These are phyloP conservation scores for Dipteronia sinensis DNA, from an alignment of 345 rosid species.

Conservation along the genomic window DNA sequence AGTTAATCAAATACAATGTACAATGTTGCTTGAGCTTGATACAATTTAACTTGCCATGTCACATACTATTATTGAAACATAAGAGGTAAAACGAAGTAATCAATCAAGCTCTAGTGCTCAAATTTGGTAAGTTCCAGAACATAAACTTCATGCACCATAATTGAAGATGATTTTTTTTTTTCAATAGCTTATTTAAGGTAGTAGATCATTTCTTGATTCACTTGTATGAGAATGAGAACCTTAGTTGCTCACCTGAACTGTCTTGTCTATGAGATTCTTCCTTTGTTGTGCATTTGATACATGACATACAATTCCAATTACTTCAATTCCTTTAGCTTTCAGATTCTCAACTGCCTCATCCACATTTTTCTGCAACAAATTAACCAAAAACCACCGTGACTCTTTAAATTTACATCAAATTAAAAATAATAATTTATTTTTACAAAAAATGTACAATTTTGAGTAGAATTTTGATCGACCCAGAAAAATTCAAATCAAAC, in stretches of 20 bases:
- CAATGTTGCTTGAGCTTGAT: background rate
- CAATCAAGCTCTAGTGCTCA: background rate
- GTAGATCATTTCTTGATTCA: background rate
- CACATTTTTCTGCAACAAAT: slow-evolving; percentile 64
- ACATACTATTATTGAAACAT: background rate
- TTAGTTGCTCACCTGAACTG: slow-evolving; percentile 60
- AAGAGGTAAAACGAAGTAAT: background rate
- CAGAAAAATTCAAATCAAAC: background rate
- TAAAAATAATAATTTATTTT: background rate
- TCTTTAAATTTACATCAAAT: background rate
- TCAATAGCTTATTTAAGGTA: background rate
- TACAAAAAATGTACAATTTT: background rate
- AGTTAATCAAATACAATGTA: background rate
- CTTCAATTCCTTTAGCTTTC: slow-evolving; percentile 67
- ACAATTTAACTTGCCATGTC: background rate
- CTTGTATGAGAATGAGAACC: no score
- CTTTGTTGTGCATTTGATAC: slow-evolving; percentile 81
- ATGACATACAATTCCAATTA: slow-evolving; percentile 80
- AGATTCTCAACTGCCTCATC: slow-evolving; percentile 80
- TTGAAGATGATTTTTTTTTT: background rate
- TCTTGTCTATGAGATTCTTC: slow-evolving; percentile 59
- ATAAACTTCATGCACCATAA: background rate
- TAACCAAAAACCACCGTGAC: background rate
- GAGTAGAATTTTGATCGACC: background rate
- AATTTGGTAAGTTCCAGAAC: background rate